A percentile compares a stretch with the other conserved stretches of the same genome.
Conservation (phyloP, 179 eudicot species). For the Pouteria campechiana region DNA sequence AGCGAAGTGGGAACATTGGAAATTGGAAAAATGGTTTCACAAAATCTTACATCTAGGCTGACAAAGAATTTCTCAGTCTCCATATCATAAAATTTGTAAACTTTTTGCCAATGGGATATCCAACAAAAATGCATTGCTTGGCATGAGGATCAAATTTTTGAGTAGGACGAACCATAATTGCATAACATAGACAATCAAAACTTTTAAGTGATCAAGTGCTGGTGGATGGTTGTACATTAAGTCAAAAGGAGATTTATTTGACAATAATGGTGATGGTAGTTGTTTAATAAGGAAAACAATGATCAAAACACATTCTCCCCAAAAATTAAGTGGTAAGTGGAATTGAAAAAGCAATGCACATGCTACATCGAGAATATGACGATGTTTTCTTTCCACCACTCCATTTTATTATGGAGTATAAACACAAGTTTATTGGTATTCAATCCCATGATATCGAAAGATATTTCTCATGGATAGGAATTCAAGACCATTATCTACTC, state of each 20-base stretch:
- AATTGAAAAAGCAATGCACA: slow-evolving; percentile 3
- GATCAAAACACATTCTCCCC: slow-evolving; percentile 4
- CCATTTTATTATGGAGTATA: slow-evolving; percentile 11
- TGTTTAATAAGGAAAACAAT: not conserved
- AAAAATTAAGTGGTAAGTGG: slow-evolving; percentile 3
- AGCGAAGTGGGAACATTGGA: too few species aligned
- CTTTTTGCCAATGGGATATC: slow-evolving; percentile 5
- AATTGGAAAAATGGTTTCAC: not conserved
- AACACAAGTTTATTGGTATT: slow-evolving; percentile 7
- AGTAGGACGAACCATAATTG: too few species aligned
- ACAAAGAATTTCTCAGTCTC: slow-evolving; percentile 1
- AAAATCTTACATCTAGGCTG: slow-evolving; percentile 1
- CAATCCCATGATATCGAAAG: slow-evolving; percentile 1
- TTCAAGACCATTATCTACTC: slow-evolving; percentile 10
- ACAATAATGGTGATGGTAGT: not conserved
- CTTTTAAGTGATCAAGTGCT: not conserved
- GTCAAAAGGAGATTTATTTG: not conserved
- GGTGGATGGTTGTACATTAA: not conserved
- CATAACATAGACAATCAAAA: not conserved
- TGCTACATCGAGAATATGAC: slow-evolving; percentile 2
- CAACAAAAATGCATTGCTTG: not conserved
- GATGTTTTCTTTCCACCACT: slow-evolving; percentile 4
- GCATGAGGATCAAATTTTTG: not conserved
- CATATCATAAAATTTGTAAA: not conserved
- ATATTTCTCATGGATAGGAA: slow-evolving; percentile 2